phyloP scores from a whole-genome alignment of 129 eudicot genomes.

The Pseudognaphalium luteoalbum region DNA sequence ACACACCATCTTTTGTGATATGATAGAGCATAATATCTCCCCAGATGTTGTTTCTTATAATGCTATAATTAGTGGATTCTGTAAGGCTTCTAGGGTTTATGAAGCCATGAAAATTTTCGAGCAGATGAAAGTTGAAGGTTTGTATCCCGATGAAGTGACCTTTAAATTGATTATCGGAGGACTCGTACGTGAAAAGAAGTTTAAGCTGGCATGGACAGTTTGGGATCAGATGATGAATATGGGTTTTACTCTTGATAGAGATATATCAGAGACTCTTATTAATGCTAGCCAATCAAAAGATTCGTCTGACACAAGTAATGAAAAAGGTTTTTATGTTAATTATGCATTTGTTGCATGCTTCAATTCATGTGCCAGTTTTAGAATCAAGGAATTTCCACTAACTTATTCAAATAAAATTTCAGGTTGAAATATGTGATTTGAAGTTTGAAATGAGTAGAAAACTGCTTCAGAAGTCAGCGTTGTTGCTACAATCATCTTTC shows the following conservation, averaged over 20 bases:
- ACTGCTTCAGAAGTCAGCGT: constrained; percentile 12
- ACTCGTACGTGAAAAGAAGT: constrained; percentile 60
- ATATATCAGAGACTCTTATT: constrained; percentile 65
- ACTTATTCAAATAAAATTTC: constrained; percentile 28
- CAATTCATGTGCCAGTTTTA: neutral
- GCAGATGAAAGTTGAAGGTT: constrained; percentile 62
- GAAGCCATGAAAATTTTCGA: constrained; percentile 76
- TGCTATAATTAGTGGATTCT: constrained; percentile 77
- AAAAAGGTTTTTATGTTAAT: constrained; percentile 30
- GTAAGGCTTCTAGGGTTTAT: constrained; percentile 56
- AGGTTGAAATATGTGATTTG: constrained; percentile 34
- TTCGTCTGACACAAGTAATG: constrained; percentile 25
- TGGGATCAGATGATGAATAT: constrained; percentile 98
- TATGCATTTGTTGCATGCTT: neutral
- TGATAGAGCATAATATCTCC: constrained; percentile 56
- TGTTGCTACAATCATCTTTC: constrained; percentile 15
- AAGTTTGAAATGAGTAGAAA: constrained; percentile 15
- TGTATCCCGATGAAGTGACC: constrained; percentile 81
- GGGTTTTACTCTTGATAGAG: constrained; percentile 85
- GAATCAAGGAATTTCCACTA: neutral
- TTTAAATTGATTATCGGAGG: constrained; percentile 67
- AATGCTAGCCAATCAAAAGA: constrained; percentile 46
- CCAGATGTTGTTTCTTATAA: constrained; percentile 83
- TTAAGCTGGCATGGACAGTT: constrained; percentile 60
- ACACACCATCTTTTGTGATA: constrained; percentile 56